Base-by-base conservation (phyloP, 129 eudicot species). In the Pseudognaphalium luteoalbum region DNA sequence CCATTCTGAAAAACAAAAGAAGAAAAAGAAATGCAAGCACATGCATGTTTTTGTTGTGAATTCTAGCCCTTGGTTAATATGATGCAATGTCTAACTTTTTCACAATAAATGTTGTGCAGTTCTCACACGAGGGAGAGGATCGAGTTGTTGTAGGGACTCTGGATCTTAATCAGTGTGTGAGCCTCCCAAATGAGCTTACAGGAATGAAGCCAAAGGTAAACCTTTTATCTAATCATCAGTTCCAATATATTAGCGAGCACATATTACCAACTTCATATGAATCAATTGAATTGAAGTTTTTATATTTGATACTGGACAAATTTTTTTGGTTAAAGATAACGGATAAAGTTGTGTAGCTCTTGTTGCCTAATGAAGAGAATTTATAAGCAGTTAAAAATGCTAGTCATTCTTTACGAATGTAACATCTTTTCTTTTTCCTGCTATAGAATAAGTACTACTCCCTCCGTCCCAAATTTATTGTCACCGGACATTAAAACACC, bases 141-240 rank as follows among this genome's bases (percentile, higher is more conserved):
- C 85, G 83, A 72, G 88, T 94, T 35, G 96, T 94, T 17, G 90
- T 94, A 52, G 98, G 96, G 67, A 83, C 91, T 30, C 81, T 94
- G 44, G 97, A 94, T 84, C 83, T 91, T 58, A 91, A 87, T 77
- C 93, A 84, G 80, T 94, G 98, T 75, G 51, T 85, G 59, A 84
- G 89, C 76, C 98, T 94, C 77, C 98, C 98, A 10, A 87, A 94
- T 81, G 98, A 94, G 76, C 85, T 94, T 66, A 65, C 88, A 57
- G 98, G 98, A 79, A 83, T 77, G 84, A 88, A 78, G 80, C 98
- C 98, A 39, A 76, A 85, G 97, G 98, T 93, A 85, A 20, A 57
- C 32, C 57, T 32, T 75, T 56, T 42, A 80, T 60, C 17, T 41
- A 47, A 63, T 63, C 44, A 64, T 7, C 22, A 50, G 59, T 30